Evolutionary conservation across 805 yeast genomes (phyloP), one percentile per base, ranked within the genome.

Genomic region (Priceomyces carsonii): DNA sequence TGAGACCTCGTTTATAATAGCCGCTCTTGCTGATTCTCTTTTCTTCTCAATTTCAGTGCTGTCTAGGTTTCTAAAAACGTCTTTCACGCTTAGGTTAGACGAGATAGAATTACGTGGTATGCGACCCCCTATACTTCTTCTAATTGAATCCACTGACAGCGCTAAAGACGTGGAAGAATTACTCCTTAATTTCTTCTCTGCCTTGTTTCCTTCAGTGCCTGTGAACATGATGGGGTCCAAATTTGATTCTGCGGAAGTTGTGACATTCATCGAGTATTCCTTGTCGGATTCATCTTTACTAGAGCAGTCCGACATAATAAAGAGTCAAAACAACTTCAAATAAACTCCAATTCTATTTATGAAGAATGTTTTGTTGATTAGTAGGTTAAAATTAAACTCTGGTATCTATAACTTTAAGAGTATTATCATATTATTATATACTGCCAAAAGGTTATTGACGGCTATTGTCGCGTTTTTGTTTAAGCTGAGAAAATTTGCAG

Each of bases 1-100:
- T 16, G 44, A 39, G n/a, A 59, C 39, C 29, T 51, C 58, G 18
- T 44, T 45, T 15, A 64, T 41, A 8, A 67, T 51, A 13, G 63
- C 58, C 14, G 45, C 45, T 45, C 63, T 56, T 1, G 70, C 55
- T 20, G 50, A 52, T n/a, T 50, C 40, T 36, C 73, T 46, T 31
- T 55, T 55, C 18, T 56, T 33, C 10, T 52, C 55, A 19, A 64
- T 56, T 35, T 63, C 64, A 9, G 48, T 53, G 23, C 47, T 42
- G 20, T 51, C 52, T 42, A 61, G 40, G 36, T 52, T 60, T 4
- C 68, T 66, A 38, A 53, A 61, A n/a, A 62, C 60, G 16, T 57
- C 61, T 19, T 52, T 48, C 5, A 54, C 57, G 2, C 62, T 44
- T 32, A 39, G 51, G 14, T 20, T 48, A 16, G 27, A n/a, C 16